These are phyloP conservation scores for Quercus glauca DNA, from an alignment of 306 rosid species.

Conservation along the genomic window DNA sequence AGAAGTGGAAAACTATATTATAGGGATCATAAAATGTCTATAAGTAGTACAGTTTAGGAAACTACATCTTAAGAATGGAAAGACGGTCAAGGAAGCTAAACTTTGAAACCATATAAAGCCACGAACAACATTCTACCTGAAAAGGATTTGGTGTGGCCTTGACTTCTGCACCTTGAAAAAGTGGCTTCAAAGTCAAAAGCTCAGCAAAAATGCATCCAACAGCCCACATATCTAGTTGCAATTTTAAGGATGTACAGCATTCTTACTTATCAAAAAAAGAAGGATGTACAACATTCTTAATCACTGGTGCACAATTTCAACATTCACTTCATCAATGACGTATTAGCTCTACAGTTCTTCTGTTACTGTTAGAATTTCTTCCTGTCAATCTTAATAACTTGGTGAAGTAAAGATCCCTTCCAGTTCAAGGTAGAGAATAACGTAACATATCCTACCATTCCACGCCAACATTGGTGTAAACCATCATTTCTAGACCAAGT, in stretches of 20 bases:
- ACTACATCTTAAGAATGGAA: conserved; percentile 6
- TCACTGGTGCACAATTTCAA: not conserved
- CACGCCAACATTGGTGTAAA: not conserved
- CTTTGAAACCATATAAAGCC: not conserved
- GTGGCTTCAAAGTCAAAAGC: conserved; percentile 94
- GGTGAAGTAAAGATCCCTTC: not conserved
- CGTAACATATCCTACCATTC: not conserved
- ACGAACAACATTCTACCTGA: conserved; percentile 54
- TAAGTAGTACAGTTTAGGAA: conserved; percentile 1
- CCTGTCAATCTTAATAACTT: not conserved
- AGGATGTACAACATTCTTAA: conserved; percentile 25
- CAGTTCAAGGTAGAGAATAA: not conserved
- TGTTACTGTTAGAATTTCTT: not conserved
- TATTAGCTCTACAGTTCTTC: not conserved
- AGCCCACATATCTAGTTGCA: conserved; percentile 90
- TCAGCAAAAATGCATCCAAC: conserved; percentile 99
- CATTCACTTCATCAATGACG: not conserved
- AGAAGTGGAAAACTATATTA: conserved; percentile 24
- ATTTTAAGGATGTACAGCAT: conserved; percentile 31
- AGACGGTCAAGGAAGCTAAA: not conserved
- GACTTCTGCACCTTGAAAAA: conserved; percentile 97
- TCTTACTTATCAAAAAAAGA: not conserved
- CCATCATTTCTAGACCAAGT: not conserved
- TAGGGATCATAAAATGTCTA: too few relatives aligned
- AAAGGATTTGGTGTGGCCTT: conserved; percentile 84